Conservation (phyloP, 345 rosid species). For the Lagerstroemia speciosa region DNA sequence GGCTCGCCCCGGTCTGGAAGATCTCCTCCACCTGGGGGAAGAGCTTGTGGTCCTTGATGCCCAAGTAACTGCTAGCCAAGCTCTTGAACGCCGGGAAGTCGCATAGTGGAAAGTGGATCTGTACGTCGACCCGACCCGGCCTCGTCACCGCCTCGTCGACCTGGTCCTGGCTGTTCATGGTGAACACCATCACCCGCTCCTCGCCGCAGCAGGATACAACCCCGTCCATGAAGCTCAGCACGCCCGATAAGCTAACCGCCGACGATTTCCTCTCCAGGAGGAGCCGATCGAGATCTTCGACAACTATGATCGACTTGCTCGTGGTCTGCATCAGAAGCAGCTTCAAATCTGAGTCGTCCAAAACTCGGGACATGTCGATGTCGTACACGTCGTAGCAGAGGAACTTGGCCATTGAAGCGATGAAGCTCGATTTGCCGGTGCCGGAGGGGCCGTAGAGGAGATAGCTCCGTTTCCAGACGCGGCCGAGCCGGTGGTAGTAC, state of each 20-base stretch:
- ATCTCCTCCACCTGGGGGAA: slow-evolving; percentile 85
- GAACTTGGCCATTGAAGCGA: slow-evolving; percentile 48
- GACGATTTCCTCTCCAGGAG: slow-evolving; percentile 28
- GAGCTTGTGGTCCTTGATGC: slow-evolving; percentile 85
- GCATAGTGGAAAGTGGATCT: slow-evolving; percentile 72
- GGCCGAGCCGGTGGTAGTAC: slow-evolving; percentile 53
- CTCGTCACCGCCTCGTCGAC: slow-evolving; percentile 31
- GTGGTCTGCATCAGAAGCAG: slow-evolving; percentile 41
- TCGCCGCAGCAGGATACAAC: slow-evolving; percentile 49
- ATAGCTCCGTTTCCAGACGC: slow-evolving; percentile 65
- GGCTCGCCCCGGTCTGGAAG: slow-evolving; percentile 59
- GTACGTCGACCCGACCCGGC: slow-evolving; percentile 73
- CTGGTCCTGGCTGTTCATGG: slow-evolving; percentile 35
- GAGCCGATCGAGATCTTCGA: slow-evolving; percentile 54
- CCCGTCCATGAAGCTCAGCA: slow-evolving; percentile 66
- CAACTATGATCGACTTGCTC: slow-evolving; percentile 31
- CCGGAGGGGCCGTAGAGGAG: slow-evolving; percentile 53
- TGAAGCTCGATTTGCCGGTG: slow-evolving; percentile 58
- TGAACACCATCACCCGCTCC: slow-evolving; percentile 54
- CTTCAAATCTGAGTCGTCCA: slow-evolving; percentile 46
- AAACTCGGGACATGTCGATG: slow-evolving; percentile 37
- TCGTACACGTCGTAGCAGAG: slow-evolving; percentile 51
- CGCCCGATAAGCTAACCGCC: slow-evolving; percentile 31
- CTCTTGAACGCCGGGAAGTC: slow-evolving; percentile 75
- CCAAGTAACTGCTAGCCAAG: slow-evolving; percentile 59